Evolutionary conservation across 371 early-diverging fungal species (phyloP), one percentile per base, ranked within the genome.

Genomic region (Zychaea mexicana): DNA sequence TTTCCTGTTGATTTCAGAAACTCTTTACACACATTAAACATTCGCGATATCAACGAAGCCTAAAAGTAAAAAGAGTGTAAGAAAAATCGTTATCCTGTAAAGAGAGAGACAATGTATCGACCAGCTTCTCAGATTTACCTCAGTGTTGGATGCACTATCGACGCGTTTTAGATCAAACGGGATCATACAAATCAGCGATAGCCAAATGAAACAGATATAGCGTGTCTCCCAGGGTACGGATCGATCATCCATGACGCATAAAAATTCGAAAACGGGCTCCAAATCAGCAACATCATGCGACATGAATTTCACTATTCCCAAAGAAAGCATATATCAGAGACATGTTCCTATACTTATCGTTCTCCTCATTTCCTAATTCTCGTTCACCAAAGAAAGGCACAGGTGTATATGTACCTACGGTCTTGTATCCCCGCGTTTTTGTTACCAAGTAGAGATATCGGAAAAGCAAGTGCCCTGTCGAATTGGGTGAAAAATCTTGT

Each of bases 381-480:
- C 13, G 4, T 42, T 42, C 42, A 15, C 42, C 24, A 15, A 57
- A 46, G 28, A 63, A 28, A 13, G 13, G 26, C 13, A n/a, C 33
- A 61, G 7, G 10, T 39, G 19, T 49, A 22, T 56, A 28, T 53
- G 68, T 81, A 89, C 90, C 85, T 61, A 90, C 72, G 1, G 90
- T 92, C 67, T 97, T 97, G 76, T 88, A 89, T 6, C 97, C 96
- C 42, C 98, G 88, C n/a, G 94, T 91, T 64, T 94, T 95, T 72
- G 88, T 83, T 36, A 94, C 68, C 19, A 81, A 65, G 71, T 92
- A 90, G 22, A 95, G 59, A 49, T 88, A 76, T 3, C 76, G 70
- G 72, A 89, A 92, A 4, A 83, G 53, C 22, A 70, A 59, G 45
- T 73, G 70, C 26, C 59, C 32, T 17, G 30, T 30, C 1, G 30